A percentile compares a stretch with the other conserved stretches of the same genome.
Conservation (phyloP, 2,329 filamentous ascomycete species). For the Diaporthe helianthi region DNA sequence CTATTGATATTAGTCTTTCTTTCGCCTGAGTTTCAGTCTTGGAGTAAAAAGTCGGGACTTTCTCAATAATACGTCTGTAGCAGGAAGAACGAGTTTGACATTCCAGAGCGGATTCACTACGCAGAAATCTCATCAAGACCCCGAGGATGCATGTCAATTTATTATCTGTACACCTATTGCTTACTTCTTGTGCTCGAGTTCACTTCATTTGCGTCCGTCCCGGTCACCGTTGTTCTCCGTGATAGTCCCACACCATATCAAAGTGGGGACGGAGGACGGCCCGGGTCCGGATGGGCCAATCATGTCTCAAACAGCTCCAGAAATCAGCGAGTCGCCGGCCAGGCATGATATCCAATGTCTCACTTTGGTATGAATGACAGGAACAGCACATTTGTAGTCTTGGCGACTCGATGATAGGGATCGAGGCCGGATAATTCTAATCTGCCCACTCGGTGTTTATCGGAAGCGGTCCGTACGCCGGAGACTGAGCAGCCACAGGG, state of each 20-base stretch:
- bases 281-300: neutral
- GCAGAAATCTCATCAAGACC: neutral
- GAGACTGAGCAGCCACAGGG: neutral
- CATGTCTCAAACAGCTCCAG: neutral
- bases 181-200: neutral
- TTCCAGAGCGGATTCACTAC: neutral
- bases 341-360: neutral
- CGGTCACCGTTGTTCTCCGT: neutral
- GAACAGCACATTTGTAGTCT: neutral
- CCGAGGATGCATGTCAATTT: neutral
- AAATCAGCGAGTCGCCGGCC: neutral
- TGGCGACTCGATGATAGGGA: neutral
- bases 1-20: neutral
- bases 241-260: neutral
- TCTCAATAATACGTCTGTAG: neutral
- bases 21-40: neutral
- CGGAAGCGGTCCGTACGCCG: neutral
- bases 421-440: neutral
- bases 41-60: neutral
- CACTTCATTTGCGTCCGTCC: neutral
- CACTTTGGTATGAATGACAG: neutral
- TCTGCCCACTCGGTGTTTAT: neutral
- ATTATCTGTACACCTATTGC: neutral
- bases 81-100: neutral
- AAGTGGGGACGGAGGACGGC: conserved; percentile 1